These are phyloP conservation scores for Coprinellus micaceus DNA, from an alignment of 768 basidiomycete genomes.

Conservation along the genomic window DNA sequence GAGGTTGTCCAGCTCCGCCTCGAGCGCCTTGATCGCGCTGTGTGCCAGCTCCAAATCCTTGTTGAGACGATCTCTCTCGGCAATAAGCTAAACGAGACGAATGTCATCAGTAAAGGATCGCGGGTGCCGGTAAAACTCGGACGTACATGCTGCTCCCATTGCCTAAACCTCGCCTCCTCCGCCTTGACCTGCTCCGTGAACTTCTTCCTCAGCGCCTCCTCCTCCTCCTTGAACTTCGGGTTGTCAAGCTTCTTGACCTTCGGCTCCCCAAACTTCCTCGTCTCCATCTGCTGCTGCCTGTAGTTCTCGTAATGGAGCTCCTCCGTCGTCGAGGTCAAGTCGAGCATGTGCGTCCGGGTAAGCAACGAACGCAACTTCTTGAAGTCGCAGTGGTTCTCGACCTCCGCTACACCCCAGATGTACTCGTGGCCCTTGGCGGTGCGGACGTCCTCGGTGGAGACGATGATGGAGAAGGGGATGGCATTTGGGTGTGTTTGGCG, in stretches of 20 bases:
- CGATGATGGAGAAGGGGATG: conserved; percentile 98
- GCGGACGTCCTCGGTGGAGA: conserved; percentile 90
- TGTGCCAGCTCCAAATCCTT: conserved; percentile 95
- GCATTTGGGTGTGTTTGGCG: conserved; percentile 83
- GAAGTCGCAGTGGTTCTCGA: conserved; percentile 99
- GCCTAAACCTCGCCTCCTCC: conserved; percentile 95
- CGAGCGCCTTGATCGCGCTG: conserved; percentile 87
- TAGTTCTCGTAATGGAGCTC: conserved; percentile 98
- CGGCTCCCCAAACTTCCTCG: conserved; percentile 96
- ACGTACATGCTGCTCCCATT: conserved; percentile 98
- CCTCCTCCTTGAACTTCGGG: conserved; percentile 99
- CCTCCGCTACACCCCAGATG: conserved; percentile 99
- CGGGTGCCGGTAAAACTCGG: background rate
- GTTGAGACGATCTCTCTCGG: conserved; percentile 97
- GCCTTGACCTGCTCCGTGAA: conserved; percentile 99
- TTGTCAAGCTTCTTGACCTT: conserved; percentile 99
- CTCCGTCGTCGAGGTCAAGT: conserved; percentile 93
- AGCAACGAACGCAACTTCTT: conserved; percentile 92
- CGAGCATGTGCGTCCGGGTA: conserved; percentile 98
- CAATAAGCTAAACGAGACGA: conserved; percentile 72
- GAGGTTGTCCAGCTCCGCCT: conserved; percentile 85
- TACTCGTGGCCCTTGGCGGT: conserved; percentile 96
- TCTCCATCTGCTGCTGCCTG: conserved; percentile 98
- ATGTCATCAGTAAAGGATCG: conserved; percentile 10
- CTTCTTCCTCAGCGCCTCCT: conserved; percentile 91